A percentile compares a stretch with the other conserved stretches of the same genome.
phyloP scores from a whole-genome alignment of 2,329 filamentous ascomycete genomes.

The Ceratocystis ficicola region DNA sequence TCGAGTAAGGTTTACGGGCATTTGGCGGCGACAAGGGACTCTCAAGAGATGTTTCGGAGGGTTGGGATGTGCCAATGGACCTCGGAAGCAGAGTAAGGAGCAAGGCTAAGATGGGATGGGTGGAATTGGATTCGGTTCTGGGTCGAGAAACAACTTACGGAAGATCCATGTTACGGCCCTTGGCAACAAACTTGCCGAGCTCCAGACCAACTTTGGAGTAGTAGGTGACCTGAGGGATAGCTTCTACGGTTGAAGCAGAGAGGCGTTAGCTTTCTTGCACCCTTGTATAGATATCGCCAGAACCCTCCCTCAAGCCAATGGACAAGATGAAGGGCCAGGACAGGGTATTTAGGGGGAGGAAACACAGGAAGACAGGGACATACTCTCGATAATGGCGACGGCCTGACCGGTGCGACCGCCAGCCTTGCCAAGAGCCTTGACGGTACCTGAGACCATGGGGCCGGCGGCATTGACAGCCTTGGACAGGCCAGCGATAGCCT shows the following conservation, averaged over 20 bases:
- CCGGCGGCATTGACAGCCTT: conserved; percentile 70
- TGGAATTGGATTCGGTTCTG: background rate
- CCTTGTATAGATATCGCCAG: background rate
- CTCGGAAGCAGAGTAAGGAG: background rate
- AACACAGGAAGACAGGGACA: conserved; percentile 31
- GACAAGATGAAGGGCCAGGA: background rate
- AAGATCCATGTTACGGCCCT: conserved; percentile 79
- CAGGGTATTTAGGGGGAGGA: background rate
- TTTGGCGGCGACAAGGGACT: background rate
- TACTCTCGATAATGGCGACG: conserved; percentile 76
- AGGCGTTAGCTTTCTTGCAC: conserved; percentile 6
- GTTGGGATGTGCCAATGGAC: background rate
- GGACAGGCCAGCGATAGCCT: conserved; percentile 68
- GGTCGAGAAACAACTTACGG: conserved; percentile 56
- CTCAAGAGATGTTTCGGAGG: background rate
- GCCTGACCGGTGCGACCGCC: conserved; percentile 73
- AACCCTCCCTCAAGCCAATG: background rate
- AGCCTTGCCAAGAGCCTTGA: conserved; percentile 60
- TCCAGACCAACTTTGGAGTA: conserved; percentile 84
- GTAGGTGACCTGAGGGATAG: conserved; percentile 78
- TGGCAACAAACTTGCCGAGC: conserved; percentile 76
- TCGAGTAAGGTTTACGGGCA: background rate
- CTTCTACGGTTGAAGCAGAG: conserved; percentile 41
- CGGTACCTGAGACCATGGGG: conserved; percentile 61
- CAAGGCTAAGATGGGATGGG: background rate